These are phyloP conservation scores for Leishmania major DNA, from an alignment of 208 protist genomes.

Conservation along the genomic window DNA sequence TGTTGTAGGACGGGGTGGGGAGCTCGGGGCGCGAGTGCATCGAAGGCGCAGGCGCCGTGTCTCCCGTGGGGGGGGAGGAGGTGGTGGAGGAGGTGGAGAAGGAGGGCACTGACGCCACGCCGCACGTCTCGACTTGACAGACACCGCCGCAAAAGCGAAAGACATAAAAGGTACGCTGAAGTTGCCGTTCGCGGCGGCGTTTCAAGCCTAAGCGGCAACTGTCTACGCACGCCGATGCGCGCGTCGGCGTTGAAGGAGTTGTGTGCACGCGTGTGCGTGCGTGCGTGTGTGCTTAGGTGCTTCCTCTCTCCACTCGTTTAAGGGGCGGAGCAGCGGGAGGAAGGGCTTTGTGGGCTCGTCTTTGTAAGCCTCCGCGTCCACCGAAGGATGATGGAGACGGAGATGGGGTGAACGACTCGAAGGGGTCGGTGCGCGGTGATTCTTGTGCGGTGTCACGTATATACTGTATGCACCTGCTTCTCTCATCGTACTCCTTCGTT, in stretches of 20 bases:
- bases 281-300: not conserved
- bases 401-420: not conserved
- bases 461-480: not conserved
- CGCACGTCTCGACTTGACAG: not conserved
- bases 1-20: constrained; percentile 37
- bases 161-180: not conserved
- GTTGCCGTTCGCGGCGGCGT: not conserved
- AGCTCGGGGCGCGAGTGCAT: not conserved
- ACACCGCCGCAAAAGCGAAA: not conserved
- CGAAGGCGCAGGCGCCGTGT: not conserved
- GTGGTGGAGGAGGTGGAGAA: too few relatives aligned
- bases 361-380: not conserved
- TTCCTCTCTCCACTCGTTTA: not conserved
- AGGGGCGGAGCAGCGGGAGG: too few relatives aligned
- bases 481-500: not conserved
- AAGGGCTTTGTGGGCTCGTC: not conserved
- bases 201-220: not conserved
- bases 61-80: too few relatives aligned
- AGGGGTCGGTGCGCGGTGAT: not conserved
- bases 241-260: not conserved
- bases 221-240: not conserved
- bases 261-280: not conserved
- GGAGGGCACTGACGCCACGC: not conserved
- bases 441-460: not conserved
- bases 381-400: not conserved